Percentiles rank a stretch among this genome's conserved stretches.
Evolutionary conservation across 2,329 filamentous ascomycete genomes (phyloP).

Genomic region (Colletotrichum karsti): DNA sequence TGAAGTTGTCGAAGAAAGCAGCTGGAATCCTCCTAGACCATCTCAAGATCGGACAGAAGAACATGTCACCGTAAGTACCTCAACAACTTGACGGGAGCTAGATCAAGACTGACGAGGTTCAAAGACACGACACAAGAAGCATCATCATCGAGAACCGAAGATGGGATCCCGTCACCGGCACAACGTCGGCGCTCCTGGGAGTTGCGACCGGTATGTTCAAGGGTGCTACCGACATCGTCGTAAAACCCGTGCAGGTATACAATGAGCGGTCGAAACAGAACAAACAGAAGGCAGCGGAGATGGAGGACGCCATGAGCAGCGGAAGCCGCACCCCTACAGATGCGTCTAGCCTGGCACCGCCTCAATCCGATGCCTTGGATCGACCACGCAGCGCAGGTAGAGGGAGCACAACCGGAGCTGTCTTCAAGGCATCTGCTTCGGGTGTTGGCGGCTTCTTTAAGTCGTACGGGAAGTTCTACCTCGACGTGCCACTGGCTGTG

Average conservation of each 20-base stretch:
- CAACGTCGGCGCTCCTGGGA: constrained; percentile 29
- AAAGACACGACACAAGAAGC: constrained; percentile 50
- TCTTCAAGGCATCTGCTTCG: constrained; percentile 20
- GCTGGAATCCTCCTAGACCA: constrained; percentile 61
- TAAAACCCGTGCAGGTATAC: constrained; percentile 29
- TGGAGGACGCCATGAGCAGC: neutral
- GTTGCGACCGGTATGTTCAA: constrained; percentile 22
- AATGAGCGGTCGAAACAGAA: constrained; percentile 1
- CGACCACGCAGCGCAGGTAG: neutral
- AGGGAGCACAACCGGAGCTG: neutral
- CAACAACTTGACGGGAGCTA: rapidly evolving
- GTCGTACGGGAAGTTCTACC: constrained; percentile 43
- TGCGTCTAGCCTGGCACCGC: neutral
- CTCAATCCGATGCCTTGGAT: neutral
- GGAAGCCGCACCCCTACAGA: neutral
- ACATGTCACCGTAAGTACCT: constrained; percentile 1
- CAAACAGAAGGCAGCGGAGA: neutral
- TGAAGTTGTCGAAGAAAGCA: constrained; percentile 60
- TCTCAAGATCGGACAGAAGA: constrained; percentile 48
- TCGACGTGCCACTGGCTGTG: constrained; percentile 57
- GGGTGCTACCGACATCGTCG: constrained; percentile 28
- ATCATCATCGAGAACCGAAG: constrained; percentile 41
- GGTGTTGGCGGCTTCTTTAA: constrained; percentile 48
- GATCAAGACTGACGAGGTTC: neutral
- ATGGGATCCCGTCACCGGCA: constrained; percentile 42